Percentiles rank a stretch among this genome's conserved stretches.
phyloP scores from a whole-genome alignment of 805 yeast species.

The Wickerhamiella spandovensis region DNA sequence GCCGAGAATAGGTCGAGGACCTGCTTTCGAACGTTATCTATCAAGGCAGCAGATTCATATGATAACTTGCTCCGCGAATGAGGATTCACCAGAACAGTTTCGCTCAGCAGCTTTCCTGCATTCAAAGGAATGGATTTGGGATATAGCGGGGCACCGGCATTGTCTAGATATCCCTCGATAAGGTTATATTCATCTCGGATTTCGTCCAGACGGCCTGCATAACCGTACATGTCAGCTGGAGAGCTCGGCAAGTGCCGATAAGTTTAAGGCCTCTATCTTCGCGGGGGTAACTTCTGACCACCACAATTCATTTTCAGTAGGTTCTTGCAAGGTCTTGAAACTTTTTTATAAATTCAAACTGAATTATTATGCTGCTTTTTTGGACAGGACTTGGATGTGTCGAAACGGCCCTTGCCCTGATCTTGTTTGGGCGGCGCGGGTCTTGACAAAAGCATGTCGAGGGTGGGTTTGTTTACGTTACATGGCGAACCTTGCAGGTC shows the following conservation, averaged over 20 bases:
- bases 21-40: constrained; percentile 21
- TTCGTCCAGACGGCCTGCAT: constrained; percentile 3
- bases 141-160: constrained; percentile 32
- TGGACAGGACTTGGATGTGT: too few relatives aligned
- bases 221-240: constrained; percentile 1
- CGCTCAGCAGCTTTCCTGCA: constrained; percentile 18
- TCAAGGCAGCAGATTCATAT: constrained; percentile 16
- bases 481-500: constrained; percentile 1
- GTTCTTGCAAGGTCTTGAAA: too few relatives aligned
- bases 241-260: background rate
- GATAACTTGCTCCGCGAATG: constrained; percentile 31
- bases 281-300: too few relatives aligned
- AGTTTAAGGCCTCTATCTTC: too few relatives aligned
- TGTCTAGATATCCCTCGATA: constrained; percentile 27
- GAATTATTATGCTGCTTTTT: too few relatives aligned
- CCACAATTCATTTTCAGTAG: too few relatives aligned
- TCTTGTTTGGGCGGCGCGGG: background rate
- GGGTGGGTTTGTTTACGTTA: constrained; percentile 1
- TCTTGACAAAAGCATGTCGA: too few relatives aligned
- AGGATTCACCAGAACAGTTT: constrained; percentile 28
- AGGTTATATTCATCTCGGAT: constrained; percentile 10
- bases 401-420: background rate
- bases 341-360: too few relatives aligned
- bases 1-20: constrained; percentile 26
- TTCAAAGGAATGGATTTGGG: constrained; percentile 22